Conservation (phyloP, 768 basidiomycete species). For the Fomitopsis serialis region DNA sequence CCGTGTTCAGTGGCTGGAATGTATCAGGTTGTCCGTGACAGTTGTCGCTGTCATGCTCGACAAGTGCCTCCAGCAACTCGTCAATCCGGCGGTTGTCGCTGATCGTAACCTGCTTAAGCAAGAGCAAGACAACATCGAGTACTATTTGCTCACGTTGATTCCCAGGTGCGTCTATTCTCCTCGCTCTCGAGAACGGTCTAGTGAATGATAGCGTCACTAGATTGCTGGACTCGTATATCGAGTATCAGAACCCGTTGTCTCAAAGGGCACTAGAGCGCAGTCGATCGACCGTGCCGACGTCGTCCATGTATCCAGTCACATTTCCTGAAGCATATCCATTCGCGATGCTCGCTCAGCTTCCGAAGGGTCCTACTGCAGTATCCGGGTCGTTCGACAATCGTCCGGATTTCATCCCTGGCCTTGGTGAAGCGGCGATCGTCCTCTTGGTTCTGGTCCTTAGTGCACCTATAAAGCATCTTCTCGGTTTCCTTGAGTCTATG, state of each 20-base stretch:
- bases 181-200: background rate
- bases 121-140: slow-evolving; percentile 92
- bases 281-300: slow-evolving; percentile 50
- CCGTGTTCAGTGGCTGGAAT: slow-evolving; percentile 86
- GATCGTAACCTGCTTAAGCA: slow-evolving; percentile 61
- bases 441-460: slow-evolving; percentile 77
- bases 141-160: slow-evolving; percentile 63
- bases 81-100: slow-evolving; percentile 54
- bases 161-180: slow-evolving; percentile 53
- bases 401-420: slow-evolving; percentile 59
- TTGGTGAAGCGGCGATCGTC: slow-evolving; percentile 84
- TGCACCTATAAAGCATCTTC: slow-evolving; percentile 72
- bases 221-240: slow-evolving; percentile 82
- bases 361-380: slow-evolving; percentile 42
- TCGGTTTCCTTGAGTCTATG: slow-evolving; percentile 71
- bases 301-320: slow-evolving; percentile 62
- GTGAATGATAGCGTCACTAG: slow-evolving; percentile 34
- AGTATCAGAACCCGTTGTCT: slow-evolving; percentile 67
- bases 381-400: slow-evolving; percentile 39
- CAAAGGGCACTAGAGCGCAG: slow-evolving; percentile 65
- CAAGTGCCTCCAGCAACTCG: slow-evolving; percentile 77
- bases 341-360: slow-evolving; percentile 65
- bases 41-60: slow-evolving; percentile 88
- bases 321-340: slow-evolving; percentile 96
- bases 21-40: slow-evolving; percentile 83